Evolutionary conservation across 176 grass and related monocot genomes (phyloP).

Genomic region (Musa acuminata): DNA sequence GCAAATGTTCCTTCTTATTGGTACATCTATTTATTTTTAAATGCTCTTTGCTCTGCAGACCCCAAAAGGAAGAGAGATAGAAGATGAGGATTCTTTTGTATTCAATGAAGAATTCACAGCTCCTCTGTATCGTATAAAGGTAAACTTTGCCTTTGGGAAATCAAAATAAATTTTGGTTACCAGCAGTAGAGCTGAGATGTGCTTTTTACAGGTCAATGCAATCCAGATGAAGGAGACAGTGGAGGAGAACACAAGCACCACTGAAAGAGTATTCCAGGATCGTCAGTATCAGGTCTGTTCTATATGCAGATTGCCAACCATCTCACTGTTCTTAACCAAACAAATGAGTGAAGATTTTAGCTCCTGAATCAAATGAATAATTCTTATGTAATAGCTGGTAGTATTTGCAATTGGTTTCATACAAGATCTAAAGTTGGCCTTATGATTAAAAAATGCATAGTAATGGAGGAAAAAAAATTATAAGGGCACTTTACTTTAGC

Average conservation of each 20-base stretch:
- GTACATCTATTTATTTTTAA: constrained; percentile 11
- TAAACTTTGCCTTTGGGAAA: constrained; percentile 23
- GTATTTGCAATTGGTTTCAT: too few relatives aligned
- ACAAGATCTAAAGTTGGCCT: too few relatives aligned
- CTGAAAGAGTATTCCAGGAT: constrained; percentile 95
- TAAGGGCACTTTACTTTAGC: too few relatives aligned
- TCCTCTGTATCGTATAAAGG: constrained; percentile 96
- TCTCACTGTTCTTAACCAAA: too few relatives aligned
- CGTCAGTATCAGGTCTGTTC: constrained; percentile 88
- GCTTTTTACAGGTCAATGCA: constrained; percentile 76
- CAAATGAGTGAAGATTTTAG: too few relatives aligned
- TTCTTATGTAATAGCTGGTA: too few relatives aligned
- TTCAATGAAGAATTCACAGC: constrained; percentile 94
- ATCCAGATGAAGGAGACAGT: constrained; percentile 99
- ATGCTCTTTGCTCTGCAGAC: constrained; percentile 50
- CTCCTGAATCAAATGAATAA: too few relatives aligned
- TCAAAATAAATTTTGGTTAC: neutral
- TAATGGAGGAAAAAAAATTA: too few relatives aligned
- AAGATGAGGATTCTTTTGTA: constrained; percentile 81
- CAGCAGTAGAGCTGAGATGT: constrained; percentile 19
- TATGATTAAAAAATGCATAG: too few relatives aligned
- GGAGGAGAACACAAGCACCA: constrained; percentile 98
- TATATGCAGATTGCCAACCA: neutral
- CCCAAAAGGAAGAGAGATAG: constrained; percentile 89
- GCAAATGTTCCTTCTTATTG: constrained; percentile 10